Evolutionary conservation across 2,329 filamentous ascomycete species (phyloP).

Genomic region (Aureobasidium sp.): DNA sequence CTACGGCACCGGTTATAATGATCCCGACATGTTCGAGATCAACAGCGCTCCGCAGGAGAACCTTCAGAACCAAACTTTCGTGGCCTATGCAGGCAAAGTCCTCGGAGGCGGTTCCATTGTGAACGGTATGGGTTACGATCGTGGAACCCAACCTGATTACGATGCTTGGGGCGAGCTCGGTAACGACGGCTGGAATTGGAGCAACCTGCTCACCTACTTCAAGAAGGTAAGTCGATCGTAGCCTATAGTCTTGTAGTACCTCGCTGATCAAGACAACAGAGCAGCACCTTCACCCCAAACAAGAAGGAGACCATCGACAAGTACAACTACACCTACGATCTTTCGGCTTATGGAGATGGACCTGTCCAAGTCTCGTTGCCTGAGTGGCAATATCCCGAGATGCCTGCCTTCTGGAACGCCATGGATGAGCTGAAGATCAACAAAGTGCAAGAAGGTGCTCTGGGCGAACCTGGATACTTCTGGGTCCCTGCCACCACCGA

Average conservation of each 20-base stretch:
- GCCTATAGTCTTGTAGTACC: neutral
- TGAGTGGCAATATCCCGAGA: conserved; percentile 18
- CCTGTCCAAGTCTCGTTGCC: conserved; percentile 18
- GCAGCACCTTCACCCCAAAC: conserved; percentile 17
- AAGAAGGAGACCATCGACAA: conserved; percentile 13
- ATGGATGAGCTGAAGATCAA: conserved; percentile 17
- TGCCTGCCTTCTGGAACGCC: conserved; percentile 18
- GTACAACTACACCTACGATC: conserved; percentile 16
- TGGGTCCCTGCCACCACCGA: conserved; percentile 31
- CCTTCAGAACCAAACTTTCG: conserved; percentile 2
- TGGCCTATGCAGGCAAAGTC: neutral
- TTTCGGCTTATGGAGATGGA: conserved; percentile 17
- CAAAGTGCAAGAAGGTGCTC: conserved; percentile 16
- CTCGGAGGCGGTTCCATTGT: conserved; percentile 1
- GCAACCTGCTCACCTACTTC: conserved; percentile 17
- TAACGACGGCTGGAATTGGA: conserved; percentile 7
- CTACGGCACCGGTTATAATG: conserved; percentile 11
- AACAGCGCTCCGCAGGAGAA: neutral
- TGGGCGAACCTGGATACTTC: conserved; percentile 26
- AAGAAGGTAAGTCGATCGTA: conserved; percentile 13
- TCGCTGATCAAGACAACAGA: conserved; percentile 19
- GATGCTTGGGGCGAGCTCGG: conserved; percentile 5
- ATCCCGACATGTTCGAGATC: conserved; percentile 10
- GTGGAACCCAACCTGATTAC: conserved; percentile 5
- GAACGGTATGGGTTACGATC: conserved; percentile 9